Percentiles rank a stretch among this genome's conserved stretches.
Conservation (phyloP, 257 asterid genomes). For the Scutellaria baicalensis region DNA sequence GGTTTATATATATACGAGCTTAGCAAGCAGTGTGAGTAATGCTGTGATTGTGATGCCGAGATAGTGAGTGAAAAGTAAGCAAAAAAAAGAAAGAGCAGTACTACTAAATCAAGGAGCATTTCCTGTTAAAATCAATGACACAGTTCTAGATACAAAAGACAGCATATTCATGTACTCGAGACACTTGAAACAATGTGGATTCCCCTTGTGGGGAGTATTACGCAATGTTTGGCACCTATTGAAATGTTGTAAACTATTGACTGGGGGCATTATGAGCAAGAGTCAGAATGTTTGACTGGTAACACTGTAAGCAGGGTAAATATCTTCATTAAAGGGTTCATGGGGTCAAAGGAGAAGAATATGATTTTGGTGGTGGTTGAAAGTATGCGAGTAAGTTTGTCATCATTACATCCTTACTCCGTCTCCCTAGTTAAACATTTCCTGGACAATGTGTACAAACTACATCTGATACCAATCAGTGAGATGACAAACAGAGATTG, state of each 20-base stretch:
- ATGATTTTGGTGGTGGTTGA: neutral
- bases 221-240: too few species aligned
- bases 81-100: neutral
- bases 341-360: neutral
- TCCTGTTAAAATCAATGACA: too few species aligned
- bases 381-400: neutral
- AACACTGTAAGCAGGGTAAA: neutral
- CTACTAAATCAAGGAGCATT: neutral
- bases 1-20: neutral
- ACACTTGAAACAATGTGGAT: too few species aligned
- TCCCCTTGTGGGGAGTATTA: too few species aligned
- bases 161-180: too few species aligned
- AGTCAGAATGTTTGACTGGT: neutral
- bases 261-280: neutral
- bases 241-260: neutral
- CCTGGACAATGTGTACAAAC: neutral
- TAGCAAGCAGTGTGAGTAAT: neutral
- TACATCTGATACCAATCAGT: neutral
- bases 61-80: neutral
- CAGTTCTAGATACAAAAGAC: too few species aligned
- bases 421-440: neutral
- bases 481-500: neutral
- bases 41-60: neutral
- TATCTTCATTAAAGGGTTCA: neutral
- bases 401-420: neutral